Base-by-base conservation (phyloP, 345 rosid genomes). In the Salix udensis region DNA sequence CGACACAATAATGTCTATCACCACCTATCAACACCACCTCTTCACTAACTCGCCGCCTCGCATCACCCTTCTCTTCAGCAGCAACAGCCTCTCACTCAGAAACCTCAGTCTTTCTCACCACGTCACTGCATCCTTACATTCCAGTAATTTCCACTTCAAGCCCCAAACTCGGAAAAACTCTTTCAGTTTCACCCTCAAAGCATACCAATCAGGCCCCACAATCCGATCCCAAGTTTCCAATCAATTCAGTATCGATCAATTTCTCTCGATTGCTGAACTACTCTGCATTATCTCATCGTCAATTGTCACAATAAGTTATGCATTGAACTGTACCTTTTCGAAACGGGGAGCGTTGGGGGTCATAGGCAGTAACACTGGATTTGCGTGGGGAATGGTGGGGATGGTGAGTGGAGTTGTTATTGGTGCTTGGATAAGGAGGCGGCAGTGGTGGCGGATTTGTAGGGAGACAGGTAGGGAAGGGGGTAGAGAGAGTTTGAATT, bases 391-490 rank as follows among this genome's bases (percentile, higher is more conserved):
- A 13, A 80, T 87, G 40, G 89, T 84, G 21, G 88, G 79, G 48
- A 78, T 93, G 86, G 80, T 85, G 26, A 79, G 90, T 2, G 89
- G 93, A 31, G 86, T 91, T 26, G 87, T 74, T 55, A 26, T 86
- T 60, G 98, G 99, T 2, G 82, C 88, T 6, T 84, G 87, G 89
- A 83, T 92, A 48, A 87, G 98, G 86, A 85, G 90, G 70, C 84
- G 94, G 73, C 97, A 90, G 75, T 91, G 96, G 97, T 82, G 84
- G 82, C 85, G 87, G 74, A 81, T 90, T 7, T 86, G 87, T 77
- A 77, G 66, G 80, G 92, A 84, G 53, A 55, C 85, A 30, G 83
- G 68, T n/a, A 79, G 72, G 53, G 82, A 52, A 3, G 77, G 67
- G 65, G 65, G 81, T 18, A 85, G 68, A 0, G 81, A 83, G 36